Base-by-base conservation (phyloP, 1,284 basidiomycete genomes). In the Trichosporon sp. region DNA sequence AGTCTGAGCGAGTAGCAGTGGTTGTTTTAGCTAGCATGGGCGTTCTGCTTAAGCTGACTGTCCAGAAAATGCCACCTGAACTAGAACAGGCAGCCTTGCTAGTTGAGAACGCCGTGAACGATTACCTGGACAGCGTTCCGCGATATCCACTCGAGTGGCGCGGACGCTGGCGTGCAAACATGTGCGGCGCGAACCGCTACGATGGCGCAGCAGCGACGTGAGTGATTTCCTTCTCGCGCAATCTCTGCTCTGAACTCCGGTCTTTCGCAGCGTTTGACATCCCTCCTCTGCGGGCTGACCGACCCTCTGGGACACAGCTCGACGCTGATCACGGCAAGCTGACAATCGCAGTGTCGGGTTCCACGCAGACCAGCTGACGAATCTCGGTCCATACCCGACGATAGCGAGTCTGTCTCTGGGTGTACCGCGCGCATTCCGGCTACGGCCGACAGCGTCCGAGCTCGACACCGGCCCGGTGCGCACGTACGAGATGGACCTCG, bases 371-470 rank as follows among this genome's bases (percentile, higher is more conserved):
- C 84, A 85, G 34, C 73, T 86, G 62, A 85, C 85, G 9, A 91
- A 93, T 83, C 86, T 97, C 12, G 95, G 95, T 1, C 95, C 95
- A 5, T 94, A 91, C 79, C 89, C 92, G 0, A 96, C 95, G 0
- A 97, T 98, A 75, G 95, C 94, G 8, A 95, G 92, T 7, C 82
- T 98, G 53, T 95, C 93, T 72, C 88, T 98, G n/a, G 94, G 94
- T 87, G 80, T 90, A 0, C 86, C 87, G 60, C 86, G 93, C 65
- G 85, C 85, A 11, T 95, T 96, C 78, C 88, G 91, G 15, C 84
- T 95, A 29, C 87, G 92, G 5, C 71, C 74, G 31, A 78, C 76
- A 0, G 74, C 74, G 25, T 58, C 77, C 1, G 72, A 74, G 11
- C 79, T 81, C 64, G 69, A 74, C 21, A 21, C 86, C 87, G 67